These are phyloP conservation scores for Arthrobotrys iridis DNA, from an alignment of 2,329 filamentous ascomycete species.

Conservation along the genomic window DNA sequence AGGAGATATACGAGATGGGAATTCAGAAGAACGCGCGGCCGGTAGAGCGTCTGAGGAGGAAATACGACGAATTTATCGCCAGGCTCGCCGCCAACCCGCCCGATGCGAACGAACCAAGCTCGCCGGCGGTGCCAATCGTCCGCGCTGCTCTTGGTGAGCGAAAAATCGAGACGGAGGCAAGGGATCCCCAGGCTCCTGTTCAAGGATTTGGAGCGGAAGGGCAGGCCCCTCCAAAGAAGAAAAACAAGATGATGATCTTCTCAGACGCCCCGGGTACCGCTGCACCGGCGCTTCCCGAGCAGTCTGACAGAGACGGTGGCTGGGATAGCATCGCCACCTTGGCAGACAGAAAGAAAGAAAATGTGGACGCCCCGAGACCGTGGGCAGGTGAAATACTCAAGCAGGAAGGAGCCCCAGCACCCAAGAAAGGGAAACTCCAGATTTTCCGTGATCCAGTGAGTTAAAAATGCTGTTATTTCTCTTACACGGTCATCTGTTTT, in stretches of 20 bases:
- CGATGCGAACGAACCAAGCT: constrained; percentile 72
- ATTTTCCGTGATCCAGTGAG: constrained; percentile 97
- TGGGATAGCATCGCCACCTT: constrained; percentile 94
- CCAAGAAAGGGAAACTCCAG: constrained; percentile 75
- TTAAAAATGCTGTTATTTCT: constrained; percentile 59
- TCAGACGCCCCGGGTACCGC: constrained; percentile 73
- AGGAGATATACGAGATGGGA: constrained; percentile 90
- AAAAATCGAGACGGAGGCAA: constrained; percentile 70
- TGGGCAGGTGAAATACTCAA: constrained; percentile 93
- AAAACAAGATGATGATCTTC: constrained; percentile 89
- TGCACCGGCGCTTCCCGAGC: constrained; percentile 66
- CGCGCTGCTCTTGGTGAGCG: constrained; percentile 75
- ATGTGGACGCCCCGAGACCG: constrained; percentile 82
- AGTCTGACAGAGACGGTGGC: constrained; percentile 71
- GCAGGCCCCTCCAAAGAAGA: constrained; percentile 69
- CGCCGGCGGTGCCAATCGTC: constrained; percentile 84
- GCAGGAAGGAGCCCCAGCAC: constrained; percentile 71
- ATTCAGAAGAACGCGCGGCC: constrained; percentile 89
- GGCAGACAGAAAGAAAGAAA: constrained; percentile 92
- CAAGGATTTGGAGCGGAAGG: constrained; percentile 61
- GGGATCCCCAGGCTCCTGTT: constrained; percentile 67
- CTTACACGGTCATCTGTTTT: neutral
- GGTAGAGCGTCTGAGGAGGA: constrained; percentile 80
- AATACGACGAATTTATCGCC: constrained; percentile 90
- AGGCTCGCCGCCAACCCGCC: constrained; percentile 67